Evolutionary conservation across 2,329 filamentous ascomycete genomes (phyloP).

Genomic region (Epichloe hybrida): DNA sequence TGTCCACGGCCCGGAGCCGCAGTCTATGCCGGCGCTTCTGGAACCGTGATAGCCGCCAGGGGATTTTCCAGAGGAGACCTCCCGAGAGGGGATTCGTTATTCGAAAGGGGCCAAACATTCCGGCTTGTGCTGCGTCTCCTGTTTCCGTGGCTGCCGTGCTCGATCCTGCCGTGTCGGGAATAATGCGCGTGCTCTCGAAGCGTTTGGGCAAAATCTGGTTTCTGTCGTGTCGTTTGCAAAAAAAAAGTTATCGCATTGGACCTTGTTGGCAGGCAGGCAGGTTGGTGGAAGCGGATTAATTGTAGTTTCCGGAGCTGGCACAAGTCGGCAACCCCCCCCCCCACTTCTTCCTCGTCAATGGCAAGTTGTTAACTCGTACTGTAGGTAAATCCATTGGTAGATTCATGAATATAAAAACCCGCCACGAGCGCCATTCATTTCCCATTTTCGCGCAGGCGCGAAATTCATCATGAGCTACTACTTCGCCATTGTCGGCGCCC

Average conservation of each 20-base stretch:
- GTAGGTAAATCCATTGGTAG: no score
- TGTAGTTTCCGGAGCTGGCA: not conserved
- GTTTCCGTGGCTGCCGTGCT: not conserved
- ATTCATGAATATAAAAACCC: not conserved
- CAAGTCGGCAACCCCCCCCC: not conserved
- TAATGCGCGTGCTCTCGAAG: no score
- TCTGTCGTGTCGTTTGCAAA: no score
- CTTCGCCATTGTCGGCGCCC: constrained; percentile 90
- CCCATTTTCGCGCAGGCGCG: not conserved
- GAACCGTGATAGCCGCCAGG: constrained; percentile 84
- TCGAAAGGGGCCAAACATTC: constrained; percentile 76
- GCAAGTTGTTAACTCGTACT: no score
- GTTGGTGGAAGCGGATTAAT: not conserved
- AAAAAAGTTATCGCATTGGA: no score
- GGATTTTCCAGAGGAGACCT: constrained; percentile 91
- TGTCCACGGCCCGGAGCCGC: constrained; percentile 74
- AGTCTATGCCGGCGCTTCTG: constrained; percentile 81
- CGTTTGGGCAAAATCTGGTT: no score
- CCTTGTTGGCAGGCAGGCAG: no score
- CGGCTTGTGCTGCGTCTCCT: constrained; percentile 12
- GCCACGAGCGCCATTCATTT: not conserved
- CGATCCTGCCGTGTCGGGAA: no score
- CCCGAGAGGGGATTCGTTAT: constrained; percentile 60
- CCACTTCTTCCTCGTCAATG: no score
- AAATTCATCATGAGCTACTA: constrained; percentile 76